Conservation (phyloP, 805 yeast species). For the Isabelozyma pseudorhagii region DNA sequence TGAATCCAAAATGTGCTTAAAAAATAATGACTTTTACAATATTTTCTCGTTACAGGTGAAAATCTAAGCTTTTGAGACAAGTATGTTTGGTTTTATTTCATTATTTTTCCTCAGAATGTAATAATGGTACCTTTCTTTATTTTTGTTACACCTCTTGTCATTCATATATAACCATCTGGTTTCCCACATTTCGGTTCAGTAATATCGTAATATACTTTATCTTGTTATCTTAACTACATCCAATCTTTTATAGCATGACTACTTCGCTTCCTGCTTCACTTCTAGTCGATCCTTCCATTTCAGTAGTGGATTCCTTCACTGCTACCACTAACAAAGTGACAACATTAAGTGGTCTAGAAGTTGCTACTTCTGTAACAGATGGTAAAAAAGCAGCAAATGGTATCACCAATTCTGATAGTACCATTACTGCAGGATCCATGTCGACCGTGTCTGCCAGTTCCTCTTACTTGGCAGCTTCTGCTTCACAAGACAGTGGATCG, state of each 20-base stretch:
- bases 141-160: not conserved
- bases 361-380: slow-evolving; percentile 2
- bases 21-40: not conserved
- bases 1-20: not conserved
- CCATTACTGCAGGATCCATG: slow-evolving; percentile 1
- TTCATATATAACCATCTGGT: not conserved
- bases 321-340: not conserved
- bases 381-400: not conserved
- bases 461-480: not conserved
- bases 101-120: not conserved
- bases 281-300: slow-evolving; percentile 1
- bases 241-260: not conserved
- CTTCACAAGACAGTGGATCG: not conserved
- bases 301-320: not conserved
- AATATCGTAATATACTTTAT: too few relatives aligned
- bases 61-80: not conserved
- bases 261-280: not conserved
- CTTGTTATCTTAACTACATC: not conserved
- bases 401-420: slow-evolving; percentile 1
- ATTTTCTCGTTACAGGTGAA: not conserved
- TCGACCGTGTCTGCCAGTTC: slow-evolving; percentile 1
- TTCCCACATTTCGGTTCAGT: not conserved
- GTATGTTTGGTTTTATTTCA: not conserved
- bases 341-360: not conserved
- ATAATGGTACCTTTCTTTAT: not conserved